Evolutionary conservation across 2,329 filamentous ascomycete species (phyloP).

Genomic region (Talaromyces verruculosus): DNA sequence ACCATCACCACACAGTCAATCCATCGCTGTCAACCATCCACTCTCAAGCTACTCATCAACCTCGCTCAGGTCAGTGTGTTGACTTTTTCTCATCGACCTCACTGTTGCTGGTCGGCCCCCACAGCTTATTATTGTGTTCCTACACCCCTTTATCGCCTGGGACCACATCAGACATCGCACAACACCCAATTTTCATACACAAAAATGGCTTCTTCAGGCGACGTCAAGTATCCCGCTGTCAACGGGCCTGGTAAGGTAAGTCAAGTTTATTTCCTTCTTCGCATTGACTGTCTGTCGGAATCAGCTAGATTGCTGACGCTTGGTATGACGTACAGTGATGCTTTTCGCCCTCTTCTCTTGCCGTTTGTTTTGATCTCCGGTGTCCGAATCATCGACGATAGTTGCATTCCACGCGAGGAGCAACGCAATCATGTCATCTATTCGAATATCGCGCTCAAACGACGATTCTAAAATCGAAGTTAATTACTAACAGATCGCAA

Average conservation of each 20-base stretch:
- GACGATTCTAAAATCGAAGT: neutral
- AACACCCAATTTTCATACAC: constrained; percentile 22
- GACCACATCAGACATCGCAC: constrained; percentile 27
- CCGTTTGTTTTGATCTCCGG: constrained; percentile 14
- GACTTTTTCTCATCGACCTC: constrained; percentile 16
- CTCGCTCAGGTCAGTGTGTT: neutral
- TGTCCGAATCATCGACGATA: constrained; percentile 5
- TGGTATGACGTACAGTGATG: constrained; percentile 13
- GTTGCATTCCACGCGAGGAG: neutral
- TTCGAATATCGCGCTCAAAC: neutral
- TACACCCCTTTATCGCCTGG: constrained; percentile 21
- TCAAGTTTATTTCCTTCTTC: neutral
- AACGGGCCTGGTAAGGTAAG: constrained; percentile 42
- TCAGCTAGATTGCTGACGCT: constrained; percentile 5
- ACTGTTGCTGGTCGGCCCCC: neutral
- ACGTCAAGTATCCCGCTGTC: constrained; percentile 42
- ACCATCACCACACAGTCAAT: constrained; percentile 8
- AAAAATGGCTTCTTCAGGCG: constrained; percentile 34
- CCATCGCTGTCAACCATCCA: neutral
- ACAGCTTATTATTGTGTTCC: constrained; percentile 14
- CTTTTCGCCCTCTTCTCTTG: constrained; percentile 1
- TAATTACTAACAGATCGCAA: constrained; percentile 24
- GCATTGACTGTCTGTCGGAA: neutral
- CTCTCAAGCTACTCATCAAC: neutral
- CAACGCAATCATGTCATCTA: neutral